A percentile compares a stretch with the other conserved stretches of the same genome.
Evolutionary conservation across 1,284 basidiomycete species (phyloP).

Genomic region (Marasmius tenuissimus): DNA sequence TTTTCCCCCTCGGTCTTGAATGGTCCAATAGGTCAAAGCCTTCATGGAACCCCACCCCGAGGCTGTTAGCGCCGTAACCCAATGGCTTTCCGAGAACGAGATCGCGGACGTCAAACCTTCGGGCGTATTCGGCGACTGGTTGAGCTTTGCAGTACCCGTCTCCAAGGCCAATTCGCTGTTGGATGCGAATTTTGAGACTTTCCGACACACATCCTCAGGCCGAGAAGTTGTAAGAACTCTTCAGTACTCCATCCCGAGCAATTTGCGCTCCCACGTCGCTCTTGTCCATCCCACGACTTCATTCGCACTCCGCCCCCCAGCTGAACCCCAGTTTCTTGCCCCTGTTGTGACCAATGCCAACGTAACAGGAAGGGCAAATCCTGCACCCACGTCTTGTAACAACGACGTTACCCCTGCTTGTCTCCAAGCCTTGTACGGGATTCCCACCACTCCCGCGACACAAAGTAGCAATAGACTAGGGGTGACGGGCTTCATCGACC

Average conservation of each 20-base stretch:
- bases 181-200: conserved; percentile 9
- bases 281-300: conserved; percentile 14
- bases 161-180: conserved; percentile 8
- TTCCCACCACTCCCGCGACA: conserved; percentile 22
- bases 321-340: not conserved
- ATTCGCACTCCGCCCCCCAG: conserved; percentile 1
- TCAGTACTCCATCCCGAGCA: conserved; percentile 10
- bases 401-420: conserved; percentile 21
- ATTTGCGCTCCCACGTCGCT: conserved; percentile 11
- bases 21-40: conserved; percentile 4
- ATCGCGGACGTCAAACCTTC: not conserved
- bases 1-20: not conserved
- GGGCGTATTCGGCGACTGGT: conserved; percentile 5
- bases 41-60: conserved; percentile 4
- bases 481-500: conserved; percentile 23
- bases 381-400: conserved; percentile 13
- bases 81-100: conserved; percentile 11
- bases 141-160: conserved; percentile 6
- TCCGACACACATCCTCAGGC: conserved; percentile 6
- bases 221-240: conserved; percentile 10
- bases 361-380: conserved; percentile 2
- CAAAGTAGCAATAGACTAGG: conserved; percentile 15
- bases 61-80: conserved; percentile 3
- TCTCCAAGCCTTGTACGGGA: conserved; percentile 24
- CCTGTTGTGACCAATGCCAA: not conserved